Percentiles rank a stretch among this genome's conserved stretches.
Evolutionary conservation across 257 asterid species (phyloP).

Genomic region (Solanum habrochaites): DNA sequence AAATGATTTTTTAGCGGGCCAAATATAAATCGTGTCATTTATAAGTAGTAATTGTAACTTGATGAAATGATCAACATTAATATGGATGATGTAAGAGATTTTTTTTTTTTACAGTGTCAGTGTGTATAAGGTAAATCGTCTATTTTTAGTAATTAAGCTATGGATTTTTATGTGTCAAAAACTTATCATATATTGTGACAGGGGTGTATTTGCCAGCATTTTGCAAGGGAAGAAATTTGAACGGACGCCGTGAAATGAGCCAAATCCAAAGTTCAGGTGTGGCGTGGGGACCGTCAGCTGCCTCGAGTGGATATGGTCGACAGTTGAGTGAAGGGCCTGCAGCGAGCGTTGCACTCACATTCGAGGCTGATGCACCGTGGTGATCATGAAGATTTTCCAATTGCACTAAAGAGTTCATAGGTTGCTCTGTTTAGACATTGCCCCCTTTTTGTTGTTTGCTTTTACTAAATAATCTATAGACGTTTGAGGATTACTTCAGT

Average conservation of each 20-base stretch:
- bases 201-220: conserved; percentile 30
- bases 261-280: conserved; percentile 39
- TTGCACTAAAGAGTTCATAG: background rate
- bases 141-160: background rate
- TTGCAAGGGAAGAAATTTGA: conserved; percentile 18
- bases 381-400: background rate
- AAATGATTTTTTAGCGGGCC: background rate
- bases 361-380: background rate
- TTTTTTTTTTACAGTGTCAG: background rate
- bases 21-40: background rate
- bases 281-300: conserved; percentile 4
- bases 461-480: background rate
- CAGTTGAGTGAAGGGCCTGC: background rate
- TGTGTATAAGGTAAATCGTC: background rate
- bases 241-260: conserved; percentile 21
- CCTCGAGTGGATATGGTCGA: background rate
- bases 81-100: background rate
- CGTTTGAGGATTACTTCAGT: background rate
- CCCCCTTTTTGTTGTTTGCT: background rate
- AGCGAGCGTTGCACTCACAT: background rate
- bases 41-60: background rate
- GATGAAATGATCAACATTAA: background rate
- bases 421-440: background rate
- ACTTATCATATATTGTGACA: background rate
- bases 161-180: background rate